These are phyloP conservation scores for Pythium aphanidermatum DNA, from an alignment of 352 stramenopile species.

Conservation along the genomic window DNA sequence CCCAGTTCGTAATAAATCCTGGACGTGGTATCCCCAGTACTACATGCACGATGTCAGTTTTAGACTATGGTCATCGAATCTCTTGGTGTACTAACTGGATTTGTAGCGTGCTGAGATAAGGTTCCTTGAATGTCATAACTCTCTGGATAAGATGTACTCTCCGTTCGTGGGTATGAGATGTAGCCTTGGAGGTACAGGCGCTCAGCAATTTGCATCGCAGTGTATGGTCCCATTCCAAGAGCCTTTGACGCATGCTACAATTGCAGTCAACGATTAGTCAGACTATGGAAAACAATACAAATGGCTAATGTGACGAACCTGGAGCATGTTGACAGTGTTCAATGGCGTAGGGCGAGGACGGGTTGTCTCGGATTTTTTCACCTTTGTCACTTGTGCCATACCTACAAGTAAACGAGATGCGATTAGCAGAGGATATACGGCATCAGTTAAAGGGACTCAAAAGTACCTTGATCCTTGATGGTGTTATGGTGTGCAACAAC, in stretches of 20 bases:
- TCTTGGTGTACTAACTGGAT: constrained; percentile 23
- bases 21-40: constrained; percentile 23
- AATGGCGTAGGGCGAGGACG: constrained; percentile 40
- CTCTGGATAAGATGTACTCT: constrained; percentile 78
- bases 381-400: constrained; percentile 13
- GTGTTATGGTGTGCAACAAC: constrained; percentile 16
- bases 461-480: constrained; percentile 50
- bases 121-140: constrained; percentile 78
- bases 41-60: no score
- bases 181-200: constrained; percentile 83
- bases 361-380: constrained; percentile 23
- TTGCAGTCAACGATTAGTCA: background rate
- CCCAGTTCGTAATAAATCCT: constrained; percentile 16
- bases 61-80: background rate
- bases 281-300: no score
- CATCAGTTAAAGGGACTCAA: background rate
- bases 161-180: constrained; percentile 85
- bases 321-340: constrained; percentile 67
- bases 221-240: constrained; percentile 65
- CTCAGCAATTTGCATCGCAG: constrained; percentile 73
- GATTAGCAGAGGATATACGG: no score
- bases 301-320: no score
- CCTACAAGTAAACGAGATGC: constrained; percentile 1
- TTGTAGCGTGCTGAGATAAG: constrained; percentile 52
- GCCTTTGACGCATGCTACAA: constrained; percentile 53